phyloP scores from a whole-genome alignment of 2,329 filamentous ascomycete species.

The Sclerotinia glacialis region DNA sequence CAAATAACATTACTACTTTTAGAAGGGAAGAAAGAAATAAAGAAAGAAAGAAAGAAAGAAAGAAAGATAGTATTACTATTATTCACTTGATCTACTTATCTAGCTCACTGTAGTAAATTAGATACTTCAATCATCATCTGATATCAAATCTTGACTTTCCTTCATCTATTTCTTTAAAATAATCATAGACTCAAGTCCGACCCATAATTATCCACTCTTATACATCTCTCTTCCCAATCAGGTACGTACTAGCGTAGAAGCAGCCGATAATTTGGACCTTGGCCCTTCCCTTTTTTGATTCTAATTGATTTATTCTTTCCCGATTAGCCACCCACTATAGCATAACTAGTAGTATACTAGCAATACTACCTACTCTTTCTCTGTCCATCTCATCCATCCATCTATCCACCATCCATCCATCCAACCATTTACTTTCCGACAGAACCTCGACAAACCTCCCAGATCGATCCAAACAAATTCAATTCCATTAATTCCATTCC shows the following conservation, averaged over 20 bases:
- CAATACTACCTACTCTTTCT: slow-evolving; percentile 3
- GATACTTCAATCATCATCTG: background rate
- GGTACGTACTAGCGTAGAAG: slow-evolving; percentile 13
- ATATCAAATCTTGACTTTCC: background rate
- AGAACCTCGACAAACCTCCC: background rate
- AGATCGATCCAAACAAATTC: background rate
- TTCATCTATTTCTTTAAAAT: background rate
- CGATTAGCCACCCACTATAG: slow-evolving; percentile 1
- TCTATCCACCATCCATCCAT: background rate
- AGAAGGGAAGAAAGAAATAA: no score
- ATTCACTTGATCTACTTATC: background rate
- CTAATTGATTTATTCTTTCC: slow-evolving; percentile 13
- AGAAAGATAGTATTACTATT: no score
- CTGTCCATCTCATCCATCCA: background rate
- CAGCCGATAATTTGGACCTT: slow-evolving; percentile 12
- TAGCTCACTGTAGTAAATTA: background rate
- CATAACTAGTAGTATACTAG: no score
- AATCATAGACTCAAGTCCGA: background rate
- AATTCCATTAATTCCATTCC: slow-evolving; percentile 1
- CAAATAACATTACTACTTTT: no score
- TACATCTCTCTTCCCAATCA: slow-evolving; percentile 11
- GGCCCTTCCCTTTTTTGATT: slow-evolving; percentile 9
- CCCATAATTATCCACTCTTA: slow-evolving; percentile 11
- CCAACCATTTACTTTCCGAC: slow-evolving; percentile 13
- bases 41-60: no score